Conservation (phyloP, 2,329 filamentous ascomycete species). For the Lasiodiplodia citricola region DNA sequence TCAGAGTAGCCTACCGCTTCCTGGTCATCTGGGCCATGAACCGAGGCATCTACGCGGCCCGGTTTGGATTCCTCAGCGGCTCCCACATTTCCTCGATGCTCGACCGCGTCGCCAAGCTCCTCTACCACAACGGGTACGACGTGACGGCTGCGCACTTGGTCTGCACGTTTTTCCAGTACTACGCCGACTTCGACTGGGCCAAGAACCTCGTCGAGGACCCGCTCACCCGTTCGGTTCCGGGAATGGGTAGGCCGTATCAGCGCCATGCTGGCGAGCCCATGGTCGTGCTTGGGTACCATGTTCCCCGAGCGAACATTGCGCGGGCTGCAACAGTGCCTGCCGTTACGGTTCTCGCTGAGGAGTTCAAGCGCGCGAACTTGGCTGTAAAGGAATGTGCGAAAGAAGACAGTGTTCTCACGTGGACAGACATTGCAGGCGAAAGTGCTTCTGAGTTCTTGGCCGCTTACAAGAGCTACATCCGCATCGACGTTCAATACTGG, state of each 20-base stretch:
- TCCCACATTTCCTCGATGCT: constrained; percentile 69
- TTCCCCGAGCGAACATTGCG: constrained; percentile 66
- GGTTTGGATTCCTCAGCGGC: constrained; percentile 69
- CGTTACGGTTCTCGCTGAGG: constrained; percentile 56
- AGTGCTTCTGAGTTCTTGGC: constrained; percentile 57
- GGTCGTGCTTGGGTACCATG: constrained; percentile 67
- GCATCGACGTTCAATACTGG: constrained; percentile 70
- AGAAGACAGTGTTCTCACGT: constrained; percentile 37
- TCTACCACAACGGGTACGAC: constrained; percentile 40
- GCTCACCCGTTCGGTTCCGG: constrained; percentile 52
- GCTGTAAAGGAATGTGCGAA: constrained; percentile 41
- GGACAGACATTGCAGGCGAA: constrained; percentile 50
- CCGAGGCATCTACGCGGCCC: constrained; percentile 68
- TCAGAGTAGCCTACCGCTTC: constrained; percentile 63
- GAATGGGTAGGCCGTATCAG: constrained; percentile 51
- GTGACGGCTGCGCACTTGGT: constrained; percentile 60
- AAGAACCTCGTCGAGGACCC: constrained; percentile 63
- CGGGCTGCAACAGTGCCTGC: constrained; percentile 60
- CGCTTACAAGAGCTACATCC: constrained; percentile 61
- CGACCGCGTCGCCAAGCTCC: constrained; percentile 63
- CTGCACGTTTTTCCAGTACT: constrained; percentile 67
- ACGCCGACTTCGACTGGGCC: constrained; percentile 65
- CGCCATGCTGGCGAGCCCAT: constrained; percentile 65
- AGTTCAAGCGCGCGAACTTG: constrained; percentile 56
- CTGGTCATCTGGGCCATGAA: constrained; percentile 67